Conservation (phyloP, 371 early-diverging fungal species). For the Apophysomyces ossiformis region DNA sequence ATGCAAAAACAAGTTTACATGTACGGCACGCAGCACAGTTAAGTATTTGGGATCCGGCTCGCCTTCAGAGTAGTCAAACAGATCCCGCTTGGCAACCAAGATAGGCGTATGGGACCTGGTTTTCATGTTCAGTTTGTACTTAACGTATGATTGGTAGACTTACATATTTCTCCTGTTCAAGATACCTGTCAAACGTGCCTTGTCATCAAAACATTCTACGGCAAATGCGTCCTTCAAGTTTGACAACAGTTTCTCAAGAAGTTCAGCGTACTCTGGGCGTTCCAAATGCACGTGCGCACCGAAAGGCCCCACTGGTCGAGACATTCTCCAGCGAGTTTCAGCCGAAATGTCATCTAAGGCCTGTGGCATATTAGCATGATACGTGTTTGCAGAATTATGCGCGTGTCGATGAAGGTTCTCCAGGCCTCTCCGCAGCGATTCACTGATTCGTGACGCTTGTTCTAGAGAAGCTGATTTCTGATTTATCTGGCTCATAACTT, state of each 20-base stretch:
- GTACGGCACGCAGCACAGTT: slow-evolving; percentile 74
- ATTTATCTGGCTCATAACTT: no score
- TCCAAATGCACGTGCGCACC: slow-evolving; percentile 74
- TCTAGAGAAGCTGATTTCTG: no score
- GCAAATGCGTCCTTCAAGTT: slow-evolving; percentile 73
- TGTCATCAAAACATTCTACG: slow-evolving; percentile 78
- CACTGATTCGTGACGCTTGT: not conserved
- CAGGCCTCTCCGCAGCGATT: not conserved
- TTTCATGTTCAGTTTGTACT: not conserved
- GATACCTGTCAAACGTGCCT: slow-evolving; percentile 52
- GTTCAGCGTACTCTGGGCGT: slow-evolving; percentile 62
- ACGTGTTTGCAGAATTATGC: slow-evolving; percentile 55
- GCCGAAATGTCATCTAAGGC: slow-evolving; percentile 66
- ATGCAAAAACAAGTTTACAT: slow-evolving; percentile 30
- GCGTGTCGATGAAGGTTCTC: slow-evolving; percentile 54
- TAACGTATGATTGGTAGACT: not conserved
- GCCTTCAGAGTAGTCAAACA: slow-evolving; percentile 73
- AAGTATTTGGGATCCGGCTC: slow-evolving; percentile 68
- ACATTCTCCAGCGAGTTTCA: slow-evolving; percentile 57
- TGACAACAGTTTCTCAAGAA: slow-evolving; percentile 77
- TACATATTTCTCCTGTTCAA: slow-evolving; percentile 55
- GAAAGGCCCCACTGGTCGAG: slow-evolving; percentile 85
- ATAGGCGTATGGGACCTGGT: slow-evolving; percentile 44
- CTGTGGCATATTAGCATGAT: slow-evolving; percentile 69
- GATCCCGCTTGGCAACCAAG: slow-evolving; percentile 63